These are phyloP conservation scores for Eucalyptus lansdowneana DNA, from an alignment of 345 rosid species.

Conservation along the genomic window DNA sequence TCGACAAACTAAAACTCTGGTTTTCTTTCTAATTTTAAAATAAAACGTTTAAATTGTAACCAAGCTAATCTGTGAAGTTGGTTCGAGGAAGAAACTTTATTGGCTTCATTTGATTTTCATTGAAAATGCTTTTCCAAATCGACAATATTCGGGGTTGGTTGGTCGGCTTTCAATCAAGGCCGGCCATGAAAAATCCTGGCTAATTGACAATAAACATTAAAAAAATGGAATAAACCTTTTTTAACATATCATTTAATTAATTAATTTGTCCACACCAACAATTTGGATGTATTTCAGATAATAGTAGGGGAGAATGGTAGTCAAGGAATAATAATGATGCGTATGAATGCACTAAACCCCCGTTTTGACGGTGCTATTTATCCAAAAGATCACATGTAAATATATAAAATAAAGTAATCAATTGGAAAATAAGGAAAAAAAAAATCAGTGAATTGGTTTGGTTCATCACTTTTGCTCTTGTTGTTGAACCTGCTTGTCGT, in stretches of 20 bases:
- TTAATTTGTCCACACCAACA: background rate
- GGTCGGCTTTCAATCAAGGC: no score
- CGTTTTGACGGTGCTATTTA: no score
- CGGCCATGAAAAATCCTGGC: background rate
- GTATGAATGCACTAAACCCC: background rate
- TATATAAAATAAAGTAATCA: no score
- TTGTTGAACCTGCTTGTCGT: no score
- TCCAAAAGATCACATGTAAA: no score
- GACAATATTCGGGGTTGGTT: background rate
- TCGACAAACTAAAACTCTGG: background rate
- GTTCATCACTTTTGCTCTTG: no score
- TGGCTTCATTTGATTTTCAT: background rate
- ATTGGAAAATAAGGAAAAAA: no score
- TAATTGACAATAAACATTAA: background rate
- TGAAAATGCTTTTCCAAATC: background rate
- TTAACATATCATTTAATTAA: no score
- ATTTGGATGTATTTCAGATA: background rate
- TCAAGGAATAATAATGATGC: no score
- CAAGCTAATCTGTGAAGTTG: background rate
- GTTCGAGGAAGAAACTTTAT: background rate
- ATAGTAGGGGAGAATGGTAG: background rate
- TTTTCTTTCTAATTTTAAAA: background rate
- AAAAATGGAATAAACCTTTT: background rate
- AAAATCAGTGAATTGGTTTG: no score
- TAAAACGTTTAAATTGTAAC: background rate